Percentiles rank a stretch among this genome's conserved stretches.
Conservation (phyloP, 2,329 filamentous ascomycete genomes). For the Diaporthe citri region DNA sequence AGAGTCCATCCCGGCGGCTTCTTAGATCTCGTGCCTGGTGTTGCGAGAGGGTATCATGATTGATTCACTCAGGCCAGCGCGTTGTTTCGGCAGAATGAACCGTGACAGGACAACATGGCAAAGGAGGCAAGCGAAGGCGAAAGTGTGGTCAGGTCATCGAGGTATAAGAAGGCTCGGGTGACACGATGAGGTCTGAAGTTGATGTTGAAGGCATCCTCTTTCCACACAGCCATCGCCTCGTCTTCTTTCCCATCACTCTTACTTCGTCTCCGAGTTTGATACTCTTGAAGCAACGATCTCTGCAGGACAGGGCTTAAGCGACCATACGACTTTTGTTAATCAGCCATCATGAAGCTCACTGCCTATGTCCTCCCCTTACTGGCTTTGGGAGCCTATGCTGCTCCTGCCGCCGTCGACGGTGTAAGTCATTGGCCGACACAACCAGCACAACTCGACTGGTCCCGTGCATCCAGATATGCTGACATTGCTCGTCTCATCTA, state of each 20-base stretch:
- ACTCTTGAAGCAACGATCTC: slow-evolving; percentile 9
- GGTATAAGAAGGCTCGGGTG: neutral
- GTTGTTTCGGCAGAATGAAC: slow-evolving; percentile 2
- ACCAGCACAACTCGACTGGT: neutral
- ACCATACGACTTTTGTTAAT: neutral
- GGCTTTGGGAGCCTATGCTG: slow-evolving; percentile 6
- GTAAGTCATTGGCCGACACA: neutral
- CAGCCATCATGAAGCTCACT: slow-evolving; percentile 16
- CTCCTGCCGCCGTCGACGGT: slow-evolving; percentile 1
- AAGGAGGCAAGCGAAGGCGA: neutral
- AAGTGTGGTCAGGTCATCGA: neutral
- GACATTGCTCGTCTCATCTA: neutral
- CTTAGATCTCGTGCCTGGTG: neutral
- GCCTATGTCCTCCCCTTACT: neutral
- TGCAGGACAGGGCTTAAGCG: slow-evolving; percentile 5
- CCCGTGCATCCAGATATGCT: neutral
- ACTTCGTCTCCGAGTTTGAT: neutral
- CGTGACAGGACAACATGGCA: neutral
- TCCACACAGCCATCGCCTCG: neutral
- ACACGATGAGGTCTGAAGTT: neutral
- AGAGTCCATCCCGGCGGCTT: neutral
- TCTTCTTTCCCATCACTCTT: neutral
- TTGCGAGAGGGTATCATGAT: slow-evolving; percentile 23
- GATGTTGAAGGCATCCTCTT: neutral
- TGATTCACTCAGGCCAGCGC: slow-evolving; percentile 3